Conservation (phyloP, 768 basidiomycete species). For the Butyriboletus loyo region DNA sequence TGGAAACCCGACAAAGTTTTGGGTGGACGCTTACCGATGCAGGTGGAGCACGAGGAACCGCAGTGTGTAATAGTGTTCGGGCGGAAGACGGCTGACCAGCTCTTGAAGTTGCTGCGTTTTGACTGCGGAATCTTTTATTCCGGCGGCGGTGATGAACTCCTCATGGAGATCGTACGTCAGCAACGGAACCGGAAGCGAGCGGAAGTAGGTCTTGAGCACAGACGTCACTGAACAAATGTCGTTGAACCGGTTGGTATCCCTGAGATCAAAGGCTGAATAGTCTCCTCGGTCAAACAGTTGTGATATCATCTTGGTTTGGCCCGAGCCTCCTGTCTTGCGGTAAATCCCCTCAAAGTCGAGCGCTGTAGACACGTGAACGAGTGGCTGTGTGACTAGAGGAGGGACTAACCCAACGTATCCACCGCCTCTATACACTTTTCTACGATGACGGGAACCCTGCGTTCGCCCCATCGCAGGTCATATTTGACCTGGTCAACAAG, state of each 20-base stretch:
- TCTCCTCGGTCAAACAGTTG: constrained; percentile 93
- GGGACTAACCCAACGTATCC: constrained; percentile 69
- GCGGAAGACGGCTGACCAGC: constrained; percentile 74
- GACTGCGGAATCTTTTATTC: constrained; percentile 57
- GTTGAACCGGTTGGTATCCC: constrained; percentile 87
- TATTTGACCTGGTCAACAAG: constrained; percentile 78
- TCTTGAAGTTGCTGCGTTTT: constrained; percentile 63
- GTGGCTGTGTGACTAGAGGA: background rate
- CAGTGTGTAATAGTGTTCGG: constrained; percentile 85
- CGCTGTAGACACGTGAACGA: constrained; percentile 42
- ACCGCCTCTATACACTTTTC: constrained; percentile 96
- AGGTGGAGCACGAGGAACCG: constrained; percentile 83
- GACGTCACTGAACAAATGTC: constrained; percentile 97
- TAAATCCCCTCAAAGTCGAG: constrained; percentile 98
- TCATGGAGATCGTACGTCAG: constrained; percentile 91
- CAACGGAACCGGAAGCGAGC: constrained; percentile 86
- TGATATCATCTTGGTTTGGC: constrained; percentile 90
- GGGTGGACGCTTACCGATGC: constrained; percentile 53
- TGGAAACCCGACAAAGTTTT: background rate
- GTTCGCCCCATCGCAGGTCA: constrained; percentile 57
- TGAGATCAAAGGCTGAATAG: constrained; percentile 84
- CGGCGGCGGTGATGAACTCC: constrained; percentile 76
- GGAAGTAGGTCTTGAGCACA: constrained; percentile 95
- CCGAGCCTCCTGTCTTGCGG: constrained; percentile 92
- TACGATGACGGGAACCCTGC: constrained; percentile 81